Evolutionary conservation across 805 yeast species (phyloP).

Genomic region (Huiozyma sinensis): DNA sequence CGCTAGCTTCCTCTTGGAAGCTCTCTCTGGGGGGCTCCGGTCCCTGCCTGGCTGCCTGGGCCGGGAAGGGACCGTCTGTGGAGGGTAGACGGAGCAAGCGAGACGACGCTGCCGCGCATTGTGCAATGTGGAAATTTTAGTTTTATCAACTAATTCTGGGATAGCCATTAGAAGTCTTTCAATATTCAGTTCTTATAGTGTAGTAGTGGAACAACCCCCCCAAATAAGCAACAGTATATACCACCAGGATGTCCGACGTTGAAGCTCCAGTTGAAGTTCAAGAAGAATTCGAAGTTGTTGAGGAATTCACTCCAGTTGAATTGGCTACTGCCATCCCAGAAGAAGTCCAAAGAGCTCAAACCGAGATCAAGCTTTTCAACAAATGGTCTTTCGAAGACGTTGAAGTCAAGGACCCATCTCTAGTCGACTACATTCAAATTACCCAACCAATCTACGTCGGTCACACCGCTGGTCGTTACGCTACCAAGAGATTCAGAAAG

Average conservation of each 20-base stretch:
- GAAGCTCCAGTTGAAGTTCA: slow-evolving; percentile 50
- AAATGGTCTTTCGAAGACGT: slow-evolving; percentile 98
- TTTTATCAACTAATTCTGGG: too few relatives aligned
- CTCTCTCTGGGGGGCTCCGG: too few relatives aligned
- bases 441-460: slow-evolving; percentile 95
- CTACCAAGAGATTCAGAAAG: slow-evolving; percentile 99
- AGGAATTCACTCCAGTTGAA: slow-evolving; percentile 61
- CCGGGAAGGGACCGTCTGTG: too few relatives aligned
- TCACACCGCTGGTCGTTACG: slow-evolving; percentile 99
- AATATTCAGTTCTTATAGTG: too few relatives aligned
- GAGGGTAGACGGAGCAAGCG: too few relatives aligned
- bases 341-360: slow-evolving; percentile 91
- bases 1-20: too few relatives aligned
- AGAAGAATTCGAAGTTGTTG: slow-evolving; percentile 62
- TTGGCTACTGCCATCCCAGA: slow-evolving; percentile 95
- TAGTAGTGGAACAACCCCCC: too few relatives aligned
- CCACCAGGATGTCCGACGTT: slow-evolving; percentile 68
- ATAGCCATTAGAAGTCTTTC: too few relatives aligned
- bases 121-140: too few relatives aligned
- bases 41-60: too few relatives aligned
- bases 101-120: too few relatives aligned
- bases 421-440: slow-evolving; percentile 96
- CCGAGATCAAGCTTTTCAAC: slow-evolving; percentile 96
- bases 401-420: slow-evolving; percentile 94
- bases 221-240: too few relatives aligned